Evolutionary conservation across 257 asterid genomes (phyloP).

Genomic region (Lantana camara): DNA sequence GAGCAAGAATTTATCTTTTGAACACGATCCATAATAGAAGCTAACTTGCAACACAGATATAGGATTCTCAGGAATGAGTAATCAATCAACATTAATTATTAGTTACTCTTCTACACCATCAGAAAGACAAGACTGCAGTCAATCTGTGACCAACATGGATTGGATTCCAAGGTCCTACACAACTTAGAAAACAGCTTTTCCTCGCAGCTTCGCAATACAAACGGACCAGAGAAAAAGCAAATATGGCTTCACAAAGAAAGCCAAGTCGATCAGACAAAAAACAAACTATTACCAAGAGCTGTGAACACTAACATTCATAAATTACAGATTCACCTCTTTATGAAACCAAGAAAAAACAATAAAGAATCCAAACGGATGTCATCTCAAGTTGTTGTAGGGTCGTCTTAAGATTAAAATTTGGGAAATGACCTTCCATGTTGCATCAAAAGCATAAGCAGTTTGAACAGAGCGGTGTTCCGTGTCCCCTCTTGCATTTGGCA

Average conservation of each 20-base stretch:
- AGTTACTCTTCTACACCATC: neutral
- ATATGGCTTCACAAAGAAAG: neutral
- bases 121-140: neutral
- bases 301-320: conserved; percentile 5
- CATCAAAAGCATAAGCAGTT: conserved; percentile 6
- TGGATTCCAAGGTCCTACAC: conserved; percentile 6
- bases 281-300: neutral
- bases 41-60: neutral
- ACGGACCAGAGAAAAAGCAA: neutral
- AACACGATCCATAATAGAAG: neutral
- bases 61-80: neutral
- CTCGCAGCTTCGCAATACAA: conserved; percentile 2
- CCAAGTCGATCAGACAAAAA: neutral
- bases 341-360: neutral
- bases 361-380: conserved; percentile 7
- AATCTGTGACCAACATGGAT: neutral
- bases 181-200: neutral
- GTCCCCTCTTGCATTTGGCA: neutral
- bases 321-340: conserved; percentile 25
- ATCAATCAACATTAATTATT: neutral
- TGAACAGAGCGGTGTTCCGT: neutral
- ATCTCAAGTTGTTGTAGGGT: neutral
- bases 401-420: neutral
- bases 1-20: too few species aligned
- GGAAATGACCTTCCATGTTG: neutral